Base-by-base conservation (phyloP, 257 asterid species). In the Salvia miltiorrhiza region DNA sequence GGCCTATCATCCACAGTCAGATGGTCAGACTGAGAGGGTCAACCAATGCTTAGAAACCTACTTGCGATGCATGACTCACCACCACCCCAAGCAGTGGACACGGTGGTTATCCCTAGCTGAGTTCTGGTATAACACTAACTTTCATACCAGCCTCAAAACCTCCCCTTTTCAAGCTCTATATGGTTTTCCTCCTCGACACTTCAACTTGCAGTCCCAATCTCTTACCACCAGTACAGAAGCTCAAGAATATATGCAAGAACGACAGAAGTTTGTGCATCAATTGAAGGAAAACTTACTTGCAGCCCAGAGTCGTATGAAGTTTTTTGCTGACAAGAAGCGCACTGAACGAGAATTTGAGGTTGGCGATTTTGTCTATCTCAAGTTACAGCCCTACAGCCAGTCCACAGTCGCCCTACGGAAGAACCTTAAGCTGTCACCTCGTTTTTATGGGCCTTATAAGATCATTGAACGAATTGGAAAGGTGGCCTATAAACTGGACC, bases 1-100 rank as follows among this genome's bases (percentile, higher is more conserved):
- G 0, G n/a, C 76, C 0, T 76, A 63, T 43, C 56, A 76, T 9
- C 64, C 73, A 0, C 73, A 65, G n/a, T 5, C 40, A 2, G 52
- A 76, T 35, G 69, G 73, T 0, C 69, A 64, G 30, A 54, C 37
- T 0, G 63, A 70, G 52, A 44, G 67, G 1, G 12, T 70, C 0
- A 70, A 70, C 23, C 40, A 70, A 4, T 58, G 75, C 6, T 19
- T 71, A 5, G 75, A 71, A 16, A 59, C 14, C 0, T 71, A 71
- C 20, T 16, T 71, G 1, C 10, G 56, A 1, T 64, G 41, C 3
- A 21, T 64, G 44, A 13, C n/a, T 6, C 11, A 4, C 1, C 8
- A 6, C 1, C 52, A 37, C 14, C 70, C 58, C 10, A 44, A 30
- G 6, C 7, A 8, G 7, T 64, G 58, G 44, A 0, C 21, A 4